Percentiles rank a stretch among this genome's conserved stretches.
Conservation (phyloP, 2,329 filamentous ascomycete species). For the Aspergillus phoenicis region DNA sequence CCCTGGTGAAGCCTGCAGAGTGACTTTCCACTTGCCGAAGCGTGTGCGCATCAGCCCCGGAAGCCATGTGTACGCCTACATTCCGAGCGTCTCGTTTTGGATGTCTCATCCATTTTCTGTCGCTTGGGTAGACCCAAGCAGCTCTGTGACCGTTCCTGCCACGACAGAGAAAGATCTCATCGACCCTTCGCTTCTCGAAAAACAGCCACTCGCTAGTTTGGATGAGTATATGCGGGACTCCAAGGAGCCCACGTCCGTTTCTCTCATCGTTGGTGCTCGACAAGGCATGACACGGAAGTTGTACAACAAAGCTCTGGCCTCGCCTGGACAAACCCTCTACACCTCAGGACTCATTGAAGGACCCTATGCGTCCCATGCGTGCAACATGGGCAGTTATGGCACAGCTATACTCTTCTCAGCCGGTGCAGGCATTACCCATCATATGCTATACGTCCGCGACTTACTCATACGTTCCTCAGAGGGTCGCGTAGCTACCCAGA, state of each 20-base stretch:
- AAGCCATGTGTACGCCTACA: conserved; percentile 63
- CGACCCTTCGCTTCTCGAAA: conserved; percentile 35
- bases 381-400: conserved; percentile 61
- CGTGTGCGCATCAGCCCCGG: conserved; percentile 58
- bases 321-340: conserved; percentile 53
- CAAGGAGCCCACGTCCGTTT: conserved; percentile 47
- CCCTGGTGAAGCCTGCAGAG: conserved; percentile 61
- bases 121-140: conserved; percentile 47
- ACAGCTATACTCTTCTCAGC: conserved; percentile 68
- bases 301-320: conserved; percentile 57
- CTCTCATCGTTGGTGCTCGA: conserved; percentile 61
- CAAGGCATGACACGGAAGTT: conserved; percentile 65
- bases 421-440: conserved; percentile 68
- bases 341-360: conserved; percentile 64
- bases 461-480: conserved; percentile 56
- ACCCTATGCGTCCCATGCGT: conserved; percentile 63
- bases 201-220: conserved; percentile 30
- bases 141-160: conserved; percentile 25
- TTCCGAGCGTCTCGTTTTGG: conserved; percentile 53
- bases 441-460: conserved; percentile 62
- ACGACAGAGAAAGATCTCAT: conserved; percentile 22
- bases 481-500: conserved; percentile 59
- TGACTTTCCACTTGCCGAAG: conserved; percentile 62
- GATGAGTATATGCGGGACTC: conserved; percentile 27
- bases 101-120: conserved; percentile 54